phyloP scores from a whole-genome alignment of 768 basidiomycete genomes.

The Tylopilus subfusipes region DNA sequence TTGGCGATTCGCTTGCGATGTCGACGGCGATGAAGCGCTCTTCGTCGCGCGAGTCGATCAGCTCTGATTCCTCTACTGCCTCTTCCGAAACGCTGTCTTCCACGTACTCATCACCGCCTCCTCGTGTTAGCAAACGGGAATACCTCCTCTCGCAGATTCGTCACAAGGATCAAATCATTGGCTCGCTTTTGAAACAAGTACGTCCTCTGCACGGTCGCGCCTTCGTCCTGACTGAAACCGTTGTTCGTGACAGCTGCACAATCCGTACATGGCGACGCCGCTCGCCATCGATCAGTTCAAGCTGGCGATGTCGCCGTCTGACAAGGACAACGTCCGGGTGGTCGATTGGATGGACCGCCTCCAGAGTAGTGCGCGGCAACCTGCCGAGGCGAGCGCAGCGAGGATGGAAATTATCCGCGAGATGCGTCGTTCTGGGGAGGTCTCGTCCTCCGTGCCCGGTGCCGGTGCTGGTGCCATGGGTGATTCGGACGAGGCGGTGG shows the following conservation, averaged over 20 bases:
- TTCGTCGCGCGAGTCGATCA: slow-evolving; percentile 14
- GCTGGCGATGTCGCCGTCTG: slow-evolving; percentile 73
- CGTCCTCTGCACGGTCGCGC: slow-evolving; percentile 14
- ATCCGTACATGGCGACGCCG: slow-evolving; percentile 76
- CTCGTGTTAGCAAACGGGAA: slow-evolving; percentile 68
- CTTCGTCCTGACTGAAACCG: slow-evolving; percentile 7
- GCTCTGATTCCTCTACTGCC: slow-evolving; percentile 25
- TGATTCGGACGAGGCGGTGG: slow-evolving; percentile 41
- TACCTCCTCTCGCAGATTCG: slow-evolving; percentile 81
- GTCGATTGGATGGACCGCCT: slow-evolving; percentile 75
- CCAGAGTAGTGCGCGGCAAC: slow-evolving; percentile 54
- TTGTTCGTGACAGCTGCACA: slow-evolving; percentile 66
- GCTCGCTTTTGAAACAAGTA: slow-evolving; percentile 80
- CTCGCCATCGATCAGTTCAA: slow-evolving; percentile 76
- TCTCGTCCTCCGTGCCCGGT: neutral
- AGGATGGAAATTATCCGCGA: slow-evolving; percentile 29
- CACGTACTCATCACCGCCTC: slow-evolving; percentile 26
- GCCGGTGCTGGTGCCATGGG: slow-evolving; percentile 1
- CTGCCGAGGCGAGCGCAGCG: slow-evolving; percentile 37
- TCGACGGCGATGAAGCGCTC: slow-evolving; percentile 15
- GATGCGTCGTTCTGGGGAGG: slow-evolving; percentile 29
- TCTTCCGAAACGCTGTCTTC: slow-evolving; percentile 40
- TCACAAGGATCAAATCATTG: slow-evolving; percentile 85
- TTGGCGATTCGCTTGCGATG: neutral
- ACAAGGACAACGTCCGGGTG: slow-evolving; percentile 62